phyloP scores from a whole-genome alignment of 495 filamentous ascomycete species.

The Penicillium canescens region DNA sequence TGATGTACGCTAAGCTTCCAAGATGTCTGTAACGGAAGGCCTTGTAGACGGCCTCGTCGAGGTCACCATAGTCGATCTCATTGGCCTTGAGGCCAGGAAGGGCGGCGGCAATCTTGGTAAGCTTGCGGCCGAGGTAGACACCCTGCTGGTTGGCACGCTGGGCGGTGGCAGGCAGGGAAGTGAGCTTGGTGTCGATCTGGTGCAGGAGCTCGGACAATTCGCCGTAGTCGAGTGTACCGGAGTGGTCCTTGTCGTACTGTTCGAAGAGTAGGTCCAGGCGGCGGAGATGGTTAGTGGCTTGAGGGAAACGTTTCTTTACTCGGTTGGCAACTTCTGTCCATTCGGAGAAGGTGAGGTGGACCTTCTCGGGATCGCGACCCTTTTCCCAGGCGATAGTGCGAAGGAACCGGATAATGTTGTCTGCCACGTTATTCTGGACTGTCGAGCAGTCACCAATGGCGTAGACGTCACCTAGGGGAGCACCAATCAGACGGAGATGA shows the following conservation, averaged over 20 bases:
- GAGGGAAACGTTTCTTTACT: constrained; percentile 87
- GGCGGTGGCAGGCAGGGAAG: constrained; percentile 84
- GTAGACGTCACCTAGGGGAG: constrained; percentile 93
- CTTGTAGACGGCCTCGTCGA: constrained; percentile 92
- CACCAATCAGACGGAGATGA: constrained; percentile 87
- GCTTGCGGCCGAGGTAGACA: constrained; percentile 87
- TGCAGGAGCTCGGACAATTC: constrained; percentile 85
- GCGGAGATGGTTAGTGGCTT: constrained; percentile 86
- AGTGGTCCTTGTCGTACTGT: constrained; percentile 89
- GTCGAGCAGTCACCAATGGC: constrained; percentile 96
- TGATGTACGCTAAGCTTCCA: constrained; percentile 91
- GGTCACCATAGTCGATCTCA: constrained; percentile 80
- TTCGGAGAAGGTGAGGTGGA: constrained; percentile 81
- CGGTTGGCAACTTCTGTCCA: constrained; percentile 81
- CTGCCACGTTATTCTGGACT: constrained; percentile 92
- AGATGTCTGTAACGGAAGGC: constrained; percentile 94
- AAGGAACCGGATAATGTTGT: constrained; percentile 83
- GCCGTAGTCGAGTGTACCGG: constrained; percentile 88
- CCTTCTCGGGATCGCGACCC: constrained; percentile 79
- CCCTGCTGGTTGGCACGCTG: constrained; percentile 98
- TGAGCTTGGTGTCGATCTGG: constrained; percentile 90
- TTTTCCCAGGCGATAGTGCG: constrained; percentile 90
- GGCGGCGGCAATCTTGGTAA: constrained; percentile 85
- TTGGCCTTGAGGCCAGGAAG: constrained; percentile 76
- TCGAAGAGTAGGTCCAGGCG: constrained; percentile 87